Percentiles rank a stretch among this genome's conserved stretches.
Evolutionary conservation across 345 rosid genomes (phyloP).

Genomic region (Brassica carinata): DNA sequence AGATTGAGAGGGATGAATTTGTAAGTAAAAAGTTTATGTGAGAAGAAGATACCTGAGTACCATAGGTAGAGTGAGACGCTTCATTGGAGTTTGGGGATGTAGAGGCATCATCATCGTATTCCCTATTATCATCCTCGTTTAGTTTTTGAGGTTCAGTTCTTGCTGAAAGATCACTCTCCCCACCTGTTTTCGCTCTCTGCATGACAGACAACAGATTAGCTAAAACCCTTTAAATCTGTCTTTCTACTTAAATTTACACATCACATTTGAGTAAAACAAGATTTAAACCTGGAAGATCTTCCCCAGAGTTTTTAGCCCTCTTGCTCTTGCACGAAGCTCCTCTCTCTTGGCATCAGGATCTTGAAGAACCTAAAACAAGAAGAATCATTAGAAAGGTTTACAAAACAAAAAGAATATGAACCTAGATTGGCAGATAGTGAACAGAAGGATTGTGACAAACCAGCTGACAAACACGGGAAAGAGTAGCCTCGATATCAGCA

Average conservation of each 20-base stretch:
- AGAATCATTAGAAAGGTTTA: too few relatives aligned
- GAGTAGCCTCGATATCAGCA: constrained; percentile 95
- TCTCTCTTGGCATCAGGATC: constrained; percentile 80
- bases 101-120: constrained; percentile 42
- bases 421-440: too few relatives aligned
- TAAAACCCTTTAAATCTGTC: too few relatives aligned
- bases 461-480: constrained; percentile 96
- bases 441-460: too few relatives aligned
- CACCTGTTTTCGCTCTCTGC: constrained; percentile 67
- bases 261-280: constrained; percentile 9
- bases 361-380: too few relatives aligned
- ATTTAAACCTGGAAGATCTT: constrained; percentile 83
- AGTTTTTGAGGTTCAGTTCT: constrained; percentile 44
- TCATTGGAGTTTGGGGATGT: constrained; percentile 57
- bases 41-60: constrained; percentile 60
- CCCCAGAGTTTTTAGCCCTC: constrained; percentile 91
- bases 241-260: too few relatives aligned
- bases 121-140: constrained; percentile 58
- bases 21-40: neutral
- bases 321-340: constrained; percentile 88
- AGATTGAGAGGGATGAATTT: neutral
- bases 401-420: too few relatives aligned
- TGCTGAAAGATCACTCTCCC: constrained; percentile 56
- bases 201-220: constrained; percentile 20
- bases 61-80: constrained; percentile 47